These are phyloP conservation scores for Alternaria conjuncta DNA, from an alignment of 2,329 filamentous ascomycete genomes.

Conservation along the genomic window DNA sequence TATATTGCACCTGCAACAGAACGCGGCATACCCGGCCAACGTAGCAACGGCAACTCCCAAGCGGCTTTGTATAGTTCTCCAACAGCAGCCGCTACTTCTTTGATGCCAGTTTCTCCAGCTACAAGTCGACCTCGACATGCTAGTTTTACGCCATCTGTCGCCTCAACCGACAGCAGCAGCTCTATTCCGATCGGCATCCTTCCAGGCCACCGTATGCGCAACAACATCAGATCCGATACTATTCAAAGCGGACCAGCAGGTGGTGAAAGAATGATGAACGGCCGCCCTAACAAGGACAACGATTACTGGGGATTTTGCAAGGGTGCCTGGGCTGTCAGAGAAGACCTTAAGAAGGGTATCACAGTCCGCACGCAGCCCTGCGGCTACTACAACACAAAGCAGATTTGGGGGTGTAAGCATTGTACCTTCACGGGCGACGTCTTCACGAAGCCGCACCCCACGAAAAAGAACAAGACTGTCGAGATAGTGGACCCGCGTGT, in stretches of 20 bases:
- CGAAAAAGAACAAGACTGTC: constrained; percentile 38
- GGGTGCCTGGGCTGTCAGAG: constrained; percentile 47
- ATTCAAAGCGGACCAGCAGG: constrained; percentile 23
- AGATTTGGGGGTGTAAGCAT: constrained; percentile 45
- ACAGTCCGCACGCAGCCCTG: constrained; percentile 35
- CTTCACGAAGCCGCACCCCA: constrained; percentile 27
- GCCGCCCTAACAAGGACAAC: constrained; percentile 49
- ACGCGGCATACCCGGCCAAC: neutral
- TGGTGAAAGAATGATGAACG: constrained; percentile 39
- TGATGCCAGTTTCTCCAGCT: neutral
- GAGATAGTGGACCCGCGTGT: constrained; percentile 39
- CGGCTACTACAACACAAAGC: constrained; percentile 44
- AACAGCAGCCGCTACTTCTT: neutral
- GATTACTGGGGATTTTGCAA: constrained; percentile 53
- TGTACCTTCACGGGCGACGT: constrained; percentile 46
- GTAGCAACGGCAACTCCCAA: neutral
- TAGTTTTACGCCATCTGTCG: constrained; percentile 18
- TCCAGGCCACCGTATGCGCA: constrained; percentile 12
- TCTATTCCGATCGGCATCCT: constrained; percentile 22
- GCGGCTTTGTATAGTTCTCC: neutral
- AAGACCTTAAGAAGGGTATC: constrained; percentile 44
- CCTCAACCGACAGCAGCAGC: constrained; percentile 25
- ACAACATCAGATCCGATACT: constrained; percentile 22
- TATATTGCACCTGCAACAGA: neutral
- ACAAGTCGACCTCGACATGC: constrained; percentile 7